Conservation (phyloP, 2,329 filamentous ascomycete genomes). For the Ceratocystis colombiana region DNA sequence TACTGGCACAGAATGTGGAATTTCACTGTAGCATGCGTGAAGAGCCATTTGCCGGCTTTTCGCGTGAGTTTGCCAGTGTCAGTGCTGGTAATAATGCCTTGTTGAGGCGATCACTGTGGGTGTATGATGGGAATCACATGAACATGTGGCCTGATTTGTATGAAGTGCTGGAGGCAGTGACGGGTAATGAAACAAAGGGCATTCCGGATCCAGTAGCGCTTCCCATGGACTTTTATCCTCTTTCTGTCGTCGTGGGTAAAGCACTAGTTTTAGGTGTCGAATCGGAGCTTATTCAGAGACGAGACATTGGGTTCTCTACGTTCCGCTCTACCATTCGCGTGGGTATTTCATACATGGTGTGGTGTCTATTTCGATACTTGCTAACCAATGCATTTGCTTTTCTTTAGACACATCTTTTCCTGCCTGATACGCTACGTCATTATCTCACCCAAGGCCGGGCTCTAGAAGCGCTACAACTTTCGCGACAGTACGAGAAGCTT, state of each 20-base stretch:
- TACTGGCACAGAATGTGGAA: constrained; percentile 91
- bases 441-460: constrained; percentile 67
- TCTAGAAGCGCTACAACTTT: constrained; percentile 69
- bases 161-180: constrained; percentile 64
- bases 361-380: not conserved
- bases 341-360: constrained; percentile 34
- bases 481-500: constrained; percentile 74
- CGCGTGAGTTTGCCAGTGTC: not conserved
- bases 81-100: constrained; percentile 26
- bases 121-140: constrained; percentile 79
- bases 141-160: constrained; percentile 84
- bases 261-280: constrained; percentile 86
- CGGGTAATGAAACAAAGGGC: constrained; percentile 55
- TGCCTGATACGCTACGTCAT: constrained; percentile 75
- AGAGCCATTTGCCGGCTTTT: constrained; percentile 43
- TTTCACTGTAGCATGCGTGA: constrained; percentile 91
- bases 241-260: constrained; percentile 79
- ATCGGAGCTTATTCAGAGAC: constrained; percentile 82
- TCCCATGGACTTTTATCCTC: constrained; percentile 86
- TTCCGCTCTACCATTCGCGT: constrained; percentile 81
- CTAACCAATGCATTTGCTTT: constrained; percentile 10
- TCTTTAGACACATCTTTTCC: constrained; percentile 73
- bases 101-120: constrained; percentile 81
- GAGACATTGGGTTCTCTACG: constrained; percentile 83
- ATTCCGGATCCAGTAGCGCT: constrained; percentile 66